These are phyloP conservation scores for Verticillium albo-atrum DNA, from an alignment of 2,329 filamentous ascomycete species.

Conservation along the genomic window DNA sequence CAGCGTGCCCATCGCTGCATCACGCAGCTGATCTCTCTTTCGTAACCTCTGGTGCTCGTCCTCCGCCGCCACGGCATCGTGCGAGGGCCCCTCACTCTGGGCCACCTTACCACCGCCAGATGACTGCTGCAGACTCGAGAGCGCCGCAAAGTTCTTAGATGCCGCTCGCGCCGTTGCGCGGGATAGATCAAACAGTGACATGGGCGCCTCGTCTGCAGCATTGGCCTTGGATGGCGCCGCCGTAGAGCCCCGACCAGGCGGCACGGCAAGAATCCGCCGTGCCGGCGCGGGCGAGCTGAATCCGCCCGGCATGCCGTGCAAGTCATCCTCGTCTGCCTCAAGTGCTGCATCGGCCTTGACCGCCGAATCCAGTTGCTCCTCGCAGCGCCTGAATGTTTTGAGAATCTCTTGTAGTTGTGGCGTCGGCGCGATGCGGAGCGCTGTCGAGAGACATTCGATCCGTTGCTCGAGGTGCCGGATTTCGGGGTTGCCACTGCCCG, in stretches of 20 bases:
- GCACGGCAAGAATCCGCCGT: slow-evolving; percentile 27
- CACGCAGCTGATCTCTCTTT: slow-evolving; percentile 68
- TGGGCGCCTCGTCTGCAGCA: slow-evolving; percentile 52
- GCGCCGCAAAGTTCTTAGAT: slow-evolving; percentile 51
- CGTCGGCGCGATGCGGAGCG: slow-evolving; percentile 68
- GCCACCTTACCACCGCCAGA: slow-evolving; percentile 19
- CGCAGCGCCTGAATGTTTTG: slow-evolving; percentile 69
- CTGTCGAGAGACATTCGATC: slow-evolving; percentile 73
- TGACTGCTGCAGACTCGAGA: slow-evolving; percentile 46
- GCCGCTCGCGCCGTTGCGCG: slow-evolving; percentile 56
- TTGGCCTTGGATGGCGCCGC: slow-evolving; percentile 26
- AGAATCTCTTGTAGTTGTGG: slow-evolving; percentile 70
- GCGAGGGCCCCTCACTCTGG: not conserved
- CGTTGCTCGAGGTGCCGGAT: slow-evolving; percentile 75
- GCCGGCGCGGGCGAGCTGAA: slow-evolving; percentile 36
- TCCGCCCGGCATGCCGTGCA: slow-evolving; percentile 51
- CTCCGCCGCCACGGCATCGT: slow-evolving; percentile 14
- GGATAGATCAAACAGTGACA: slow-evolving; percentile 62
- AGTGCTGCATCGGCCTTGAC: slow-evolving; percentile 62
- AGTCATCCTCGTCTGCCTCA: slow-evolving; percentile 66
- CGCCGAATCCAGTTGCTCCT: slow-evolving; percentile 68
- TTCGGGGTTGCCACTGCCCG: slow-evolving; percentile 53
- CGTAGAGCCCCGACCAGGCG: slow-evolving; percentile 20
- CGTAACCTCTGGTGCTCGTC: slow-evolving; percentile 41
- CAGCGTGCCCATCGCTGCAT: slow-evolving; percentile 62